Conservation (phyloP, 2,329 filamentous ascomycete genomes). For the Verticillium albo-atrum region DNA sequence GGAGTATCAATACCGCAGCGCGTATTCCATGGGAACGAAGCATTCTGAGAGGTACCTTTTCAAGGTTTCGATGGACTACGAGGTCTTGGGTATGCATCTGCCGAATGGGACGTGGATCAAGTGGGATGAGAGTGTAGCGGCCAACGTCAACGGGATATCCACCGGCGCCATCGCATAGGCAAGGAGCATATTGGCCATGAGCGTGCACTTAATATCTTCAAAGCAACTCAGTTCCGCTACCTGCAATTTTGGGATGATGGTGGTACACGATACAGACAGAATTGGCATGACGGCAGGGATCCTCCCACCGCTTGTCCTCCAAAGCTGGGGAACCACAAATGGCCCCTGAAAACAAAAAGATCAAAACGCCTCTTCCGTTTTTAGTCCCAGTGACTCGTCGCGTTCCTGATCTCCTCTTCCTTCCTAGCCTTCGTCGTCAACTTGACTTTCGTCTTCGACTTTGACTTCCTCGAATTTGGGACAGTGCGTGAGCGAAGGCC, state of each 20-base stretch:
- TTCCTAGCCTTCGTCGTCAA: no score
- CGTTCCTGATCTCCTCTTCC: background rate
- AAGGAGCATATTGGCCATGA: no score
- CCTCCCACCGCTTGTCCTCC: background rate
- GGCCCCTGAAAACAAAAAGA: background rate
- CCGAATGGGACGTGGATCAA: no score
- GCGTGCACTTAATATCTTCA: background rate
- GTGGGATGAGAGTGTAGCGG: no score
- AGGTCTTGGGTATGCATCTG: no score
- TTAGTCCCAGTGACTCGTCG: background rate
- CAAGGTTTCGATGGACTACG: no score
- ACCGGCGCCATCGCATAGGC: background rate
- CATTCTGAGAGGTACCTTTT: no score
- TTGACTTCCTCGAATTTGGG: background rate
- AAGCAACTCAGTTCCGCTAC: background rate
- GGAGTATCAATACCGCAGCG: no score
- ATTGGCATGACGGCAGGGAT: background rate
- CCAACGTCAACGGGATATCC: no score
- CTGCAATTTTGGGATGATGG: background rate
- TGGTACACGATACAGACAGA: background rate
- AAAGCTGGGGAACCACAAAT: background rate
- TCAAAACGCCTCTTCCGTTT: background rate
- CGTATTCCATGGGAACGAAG: no score
- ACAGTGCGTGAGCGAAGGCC: background rate
- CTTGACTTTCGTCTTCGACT: no score